Percentiles rank a stretch among this genome's conserved stretches.
These are phyloP conservation scores for Trametes cingulata DNA, from an alignment of 768 basidiomycete genomes.

Conservation along the genomic window DNA sequence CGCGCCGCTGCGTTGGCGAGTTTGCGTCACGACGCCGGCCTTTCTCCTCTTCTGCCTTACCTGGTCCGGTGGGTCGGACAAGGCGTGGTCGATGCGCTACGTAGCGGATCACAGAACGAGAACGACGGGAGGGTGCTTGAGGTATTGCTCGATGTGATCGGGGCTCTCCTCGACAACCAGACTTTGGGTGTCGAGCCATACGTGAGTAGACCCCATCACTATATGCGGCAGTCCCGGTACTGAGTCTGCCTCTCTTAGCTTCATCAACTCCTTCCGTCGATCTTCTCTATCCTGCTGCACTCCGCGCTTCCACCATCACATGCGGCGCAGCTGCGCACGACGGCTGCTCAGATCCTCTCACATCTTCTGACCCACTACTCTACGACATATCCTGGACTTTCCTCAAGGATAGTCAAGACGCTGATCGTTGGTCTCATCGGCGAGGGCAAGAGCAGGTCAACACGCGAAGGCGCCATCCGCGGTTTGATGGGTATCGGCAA, in stretches of 20 bases:
- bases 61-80: slow-evolving; percentile 95
- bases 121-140: slow-evolving; percentile 73
- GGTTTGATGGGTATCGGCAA: slow-evolving; percentile 84
- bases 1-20: slow-evolving; percentile 90
- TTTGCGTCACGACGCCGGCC: slow-evolving; percentile 83
- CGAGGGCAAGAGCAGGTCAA: slow-evolving; percentile 71
- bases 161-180: slow-evolving; percentile 81
- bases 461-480: slow-evolving; percentile 87
- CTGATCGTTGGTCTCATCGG: slow-evolving; percentile 83
- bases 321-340: slow-evolving; percentile 71
- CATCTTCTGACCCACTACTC: slow-evolving; percentile 79
- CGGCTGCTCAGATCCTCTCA: slow-evolving; percentile 82
- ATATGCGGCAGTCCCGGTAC: neutral
- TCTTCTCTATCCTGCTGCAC: slow-evolving; percentile 89
- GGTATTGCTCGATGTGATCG: slow-evolving; percentile 80
- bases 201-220: slow-evolving; percentile 50
- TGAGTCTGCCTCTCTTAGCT: slow-evolving; percentile 50
- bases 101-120: slow-evolving; percentile 51
- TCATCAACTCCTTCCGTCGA: slow-evolving; percentile 92
- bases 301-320: slow-evolving; percentile 76
- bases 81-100: slow-evolving; percentile 69
- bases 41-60: slow-evolving; percentile 91
- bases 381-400: slow-evolving; percentile 86
- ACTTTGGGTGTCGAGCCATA: slow-evolving; percentile 96
- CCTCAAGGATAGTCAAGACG: slow-evolving; percentile 91